A percentile compares a stretch with the other conserved stretches of the same genome.
Evolutionary conservation across 805 yeast genomes (phyloP).

Genomic region (Yarrowia sp.): DNA sequence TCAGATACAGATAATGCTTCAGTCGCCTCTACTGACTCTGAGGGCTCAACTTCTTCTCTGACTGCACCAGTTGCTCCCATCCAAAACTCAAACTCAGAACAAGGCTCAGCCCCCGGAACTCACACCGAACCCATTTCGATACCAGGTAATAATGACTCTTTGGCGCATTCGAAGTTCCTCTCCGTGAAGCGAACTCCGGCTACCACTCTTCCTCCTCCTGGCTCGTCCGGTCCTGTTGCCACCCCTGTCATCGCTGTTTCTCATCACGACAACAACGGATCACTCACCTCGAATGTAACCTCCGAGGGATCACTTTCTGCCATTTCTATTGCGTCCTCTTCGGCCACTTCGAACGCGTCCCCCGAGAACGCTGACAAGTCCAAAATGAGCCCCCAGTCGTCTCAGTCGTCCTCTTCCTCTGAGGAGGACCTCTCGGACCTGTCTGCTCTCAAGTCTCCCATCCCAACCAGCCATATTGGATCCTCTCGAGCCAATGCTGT

Average conservation of each 20-base stretch:
- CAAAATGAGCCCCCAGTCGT: conserved; percentile 23
- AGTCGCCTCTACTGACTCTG: not conserved
- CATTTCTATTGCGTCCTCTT: conserved; percentile 7
- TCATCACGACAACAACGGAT: conserved; percentile 7
- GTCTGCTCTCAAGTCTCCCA: conserved; percentile 14
- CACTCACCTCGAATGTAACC: conserved; percentile 18
- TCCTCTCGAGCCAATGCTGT: conserved; percentile 15
- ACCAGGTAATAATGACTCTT: conserved; percentile 9
- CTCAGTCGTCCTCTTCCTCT: conserved; percentile 9
- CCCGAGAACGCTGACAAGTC: conserved; percentile 7
- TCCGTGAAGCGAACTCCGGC: conserved; percentile 1
- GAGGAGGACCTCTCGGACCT: not conserved
- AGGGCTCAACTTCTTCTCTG: not conserved
- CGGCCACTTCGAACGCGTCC: conserved; percentile 21
- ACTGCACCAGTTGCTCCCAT: conserved; percentile 12
- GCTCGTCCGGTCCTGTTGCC: conserved; percentile 13
- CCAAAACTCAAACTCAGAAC: conserved; percentile 20
- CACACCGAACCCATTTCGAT: conserved; percentile 13
- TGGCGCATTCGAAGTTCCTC: not conserved
- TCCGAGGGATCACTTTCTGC: conserved; percentile 19
- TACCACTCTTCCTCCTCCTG: conserved; percentile 3
- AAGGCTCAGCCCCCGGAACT: conserved; percentile 5
- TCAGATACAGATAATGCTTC: not conserved
- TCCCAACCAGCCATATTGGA: conserved; percentile 2
- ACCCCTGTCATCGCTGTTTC: conserved; percentile 6